A percentile compares a stretch with the other conserved stretches of the same genome.
Evolutionary conservation across 345 rosid species (phyloP).

Genomic region (Erucastrum elatum): DNA sequence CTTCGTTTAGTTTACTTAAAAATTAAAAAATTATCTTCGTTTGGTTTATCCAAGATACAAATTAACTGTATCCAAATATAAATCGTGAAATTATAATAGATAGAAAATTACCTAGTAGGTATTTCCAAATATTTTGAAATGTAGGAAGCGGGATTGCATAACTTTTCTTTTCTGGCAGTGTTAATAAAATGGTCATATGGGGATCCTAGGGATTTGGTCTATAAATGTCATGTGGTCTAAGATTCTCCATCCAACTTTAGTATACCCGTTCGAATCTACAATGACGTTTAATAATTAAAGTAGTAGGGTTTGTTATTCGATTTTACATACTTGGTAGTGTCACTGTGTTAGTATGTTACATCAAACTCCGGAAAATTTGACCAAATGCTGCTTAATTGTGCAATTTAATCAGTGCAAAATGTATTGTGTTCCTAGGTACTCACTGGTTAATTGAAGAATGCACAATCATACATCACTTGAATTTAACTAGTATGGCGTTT

Average conservation of each 20-base stretch:
- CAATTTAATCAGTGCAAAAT: background rate
- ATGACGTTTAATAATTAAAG: conserved; percentile 5
- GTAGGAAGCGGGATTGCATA: conserved; percentile 31
- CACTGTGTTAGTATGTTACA: too few species aligned
- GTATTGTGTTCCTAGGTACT: background rate
- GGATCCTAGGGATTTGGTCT: conserved; percentile 26
- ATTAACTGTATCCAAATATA: background rate
- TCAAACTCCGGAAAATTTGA: background rate
- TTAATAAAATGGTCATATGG: conserved; percentile 4
- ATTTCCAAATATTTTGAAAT: conserved; percentile 17
- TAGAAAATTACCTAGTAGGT: background rate
- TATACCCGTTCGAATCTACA: background rate
- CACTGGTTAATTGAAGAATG: background rate
- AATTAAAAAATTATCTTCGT: background rate
- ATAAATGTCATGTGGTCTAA: conserved; percentile 26
- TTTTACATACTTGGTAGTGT: background rate
- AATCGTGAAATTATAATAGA: background rate
- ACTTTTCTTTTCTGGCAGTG: background rate
- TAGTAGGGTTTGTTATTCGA: conserved; percentile 4
- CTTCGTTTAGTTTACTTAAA: too few species aligned
- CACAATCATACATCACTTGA: background rate
- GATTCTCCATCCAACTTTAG: conserved; percentile 27
- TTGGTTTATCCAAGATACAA: background rate
- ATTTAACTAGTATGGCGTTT: background rate
- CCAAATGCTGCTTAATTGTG: background rate